Conservation (phyloP, 2,329 filamentous ascomycete genomes). For the Xylariales sp. region DNA sequence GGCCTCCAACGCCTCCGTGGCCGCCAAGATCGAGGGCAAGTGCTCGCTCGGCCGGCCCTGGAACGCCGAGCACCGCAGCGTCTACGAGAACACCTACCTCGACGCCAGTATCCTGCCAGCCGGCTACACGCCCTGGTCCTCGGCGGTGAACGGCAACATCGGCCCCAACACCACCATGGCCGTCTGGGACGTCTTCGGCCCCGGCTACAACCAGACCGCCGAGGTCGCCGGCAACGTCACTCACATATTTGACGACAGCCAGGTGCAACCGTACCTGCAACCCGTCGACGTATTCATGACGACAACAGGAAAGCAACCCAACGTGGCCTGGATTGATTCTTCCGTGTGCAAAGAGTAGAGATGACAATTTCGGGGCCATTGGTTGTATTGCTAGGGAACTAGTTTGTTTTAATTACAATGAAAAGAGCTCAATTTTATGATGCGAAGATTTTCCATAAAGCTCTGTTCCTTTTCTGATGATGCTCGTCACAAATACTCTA, state of each 20-base stretch:
- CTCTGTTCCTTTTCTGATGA: no score
- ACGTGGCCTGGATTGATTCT: slow-evolving; percentile 6
- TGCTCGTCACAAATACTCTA: no score
- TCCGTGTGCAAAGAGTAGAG: no score
- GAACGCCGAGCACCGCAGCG: slow-evolving; percentile 52
- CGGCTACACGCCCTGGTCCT: slow-evolving; percentile 52
- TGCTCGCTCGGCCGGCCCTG: slow-evolving; percentile 59
- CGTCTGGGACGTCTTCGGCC: slow-evolving; percentile 47
- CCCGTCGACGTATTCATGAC: slow-evolving; percentile 7
- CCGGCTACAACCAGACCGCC: slow-evolving; percentile 47
- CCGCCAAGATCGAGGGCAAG: slow-evolving; percentile 28
- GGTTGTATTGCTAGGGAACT: no score
- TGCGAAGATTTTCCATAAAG: no score
- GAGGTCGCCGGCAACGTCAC: slow-evolving; percentile 35
- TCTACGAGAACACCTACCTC: slow-evolving; percentile 52
- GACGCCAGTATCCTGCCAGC: slow-evolving; percentile 47
- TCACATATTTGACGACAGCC: slow-evolving; percentile 34
- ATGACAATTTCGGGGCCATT: no score
- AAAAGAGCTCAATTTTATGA: no score
- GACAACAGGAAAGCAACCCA: background rate
- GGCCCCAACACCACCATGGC: slow-evolving; percentile 49
- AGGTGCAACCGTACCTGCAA: slow-evolving; percentile 11
- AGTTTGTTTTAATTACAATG: no score
- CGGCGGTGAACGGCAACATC: slow-evolving; percentile 30
- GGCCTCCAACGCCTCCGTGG: slow-evolving; percentile 49